phyloP scores from a whole-genome alignment of 2,329 filamentous ascomycete species.

The Talaromyces sp. region DNA sequence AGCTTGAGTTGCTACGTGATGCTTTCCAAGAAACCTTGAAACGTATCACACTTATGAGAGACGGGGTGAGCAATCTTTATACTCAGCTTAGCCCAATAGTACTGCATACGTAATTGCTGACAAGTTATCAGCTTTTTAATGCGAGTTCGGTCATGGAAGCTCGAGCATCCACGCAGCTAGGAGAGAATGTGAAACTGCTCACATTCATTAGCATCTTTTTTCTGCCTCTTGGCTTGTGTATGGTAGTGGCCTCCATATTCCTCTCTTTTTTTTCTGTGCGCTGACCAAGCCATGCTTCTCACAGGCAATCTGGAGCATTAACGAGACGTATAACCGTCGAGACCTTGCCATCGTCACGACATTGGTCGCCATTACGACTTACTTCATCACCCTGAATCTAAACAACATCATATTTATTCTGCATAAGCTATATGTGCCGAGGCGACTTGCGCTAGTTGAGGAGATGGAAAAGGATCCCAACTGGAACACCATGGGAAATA shows the following conservation, averaged over 20 bases:
- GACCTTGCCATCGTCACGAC: not conserved
- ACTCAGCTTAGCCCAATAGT: not conserved
- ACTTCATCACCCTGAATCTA: not conserved
- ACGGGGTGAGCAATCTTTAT: not conserved
- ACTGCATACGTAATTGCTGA: not conserved
- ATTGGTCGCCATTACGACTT: not conserved
- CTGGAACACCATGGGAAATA: not conserved
- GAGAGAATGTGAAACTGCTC: conserved; percentile 40
- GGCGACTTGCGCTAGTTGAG: not conserved
- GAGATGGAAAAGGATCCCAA: not conserved
- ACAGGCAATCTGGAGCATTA: not conserved
- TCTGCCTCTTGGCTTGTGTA: conserved; percentile 38
- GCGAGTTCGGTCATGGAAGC: conserved; percentile 32
- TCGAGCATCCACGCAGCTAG: conserved; percentile 31
- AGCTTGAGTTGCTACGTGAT: not conserved
- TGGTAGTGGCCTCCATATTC: not conserved
- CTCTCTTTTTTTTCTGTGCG: not conserved
- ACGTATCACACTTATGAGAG: not conserved
- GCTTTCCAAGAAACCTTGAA: not conserved
- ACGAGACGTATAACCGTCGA: not conserved
- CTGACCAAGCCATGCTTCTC: not conserved
- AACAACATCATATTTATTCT: not conserved
- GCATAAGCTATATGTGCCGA: not conserved
- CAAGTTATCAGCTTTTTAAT: conserved; percentile 24
- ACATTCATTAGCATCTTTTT: conserved; percentile 46